These are phyloP conservation scores for Panicum hallii DNA, from an alignment of 202 grass and related monocot species.

Conservation along the genomic window DNA sequence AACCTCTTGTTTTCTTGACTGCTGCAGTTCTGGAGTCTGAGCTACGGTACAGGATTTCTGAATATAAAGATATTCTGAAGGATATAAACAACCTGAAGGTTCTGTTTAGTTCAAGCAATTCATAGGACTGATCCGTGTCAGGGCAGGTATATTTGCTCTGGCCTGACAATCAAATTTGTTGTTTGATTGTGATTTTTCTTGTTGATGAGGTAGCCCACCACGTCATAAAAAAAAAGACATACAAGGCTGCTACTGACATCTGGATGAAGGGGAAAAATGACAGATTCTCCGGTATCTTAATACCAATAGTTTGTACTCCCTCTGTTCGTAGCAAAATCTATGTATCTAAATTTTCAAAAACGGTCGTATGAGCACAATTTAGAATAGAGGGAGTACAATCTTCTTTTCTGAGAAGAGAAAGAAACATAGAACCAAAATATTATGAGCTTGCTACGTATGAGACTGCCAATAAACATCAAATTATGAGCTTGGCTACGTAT, in stretches of 20 bases:
- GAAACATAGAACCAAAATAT: not conserved
- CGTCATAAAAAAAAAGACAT: not conserved
- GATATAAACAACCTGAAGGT: conserved; percentile 73
- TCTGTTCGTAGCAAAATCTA: too few relatives aligned
- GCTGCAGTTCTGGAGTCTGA: conserved; percentile 78
- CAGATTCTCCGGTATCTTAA: not conserved
- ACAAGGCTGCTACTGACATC: conserved; percentile 6
- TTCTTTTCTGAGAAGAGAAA: not conserved
- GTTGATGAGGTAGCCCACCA: not conserved
- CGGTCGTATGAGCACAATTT: too few relatives aligned
- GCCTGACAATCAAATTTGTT: not conserved
- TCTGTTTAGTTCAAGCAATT: conserved; percentile 60
- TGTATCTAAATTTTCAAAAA: too few relatives aligned
- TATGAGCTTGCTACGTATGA: too few relatives aligned
- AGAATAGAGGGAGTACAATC: too few relatives aligned
- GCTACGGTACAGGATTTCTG: conserved; percentile 50
- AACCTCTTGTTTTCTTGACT: conserved; percentile 26
- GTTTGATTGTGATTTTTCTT: not conserved
- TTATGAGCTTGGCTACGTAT: not conserved
- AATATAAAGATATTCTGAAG: conserved; percentile 64
- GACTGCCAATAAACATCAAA: too few relatives aligned
- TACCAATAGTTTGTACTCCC: not conserved
- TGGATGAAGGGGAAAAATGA: conserved; percentile 4
- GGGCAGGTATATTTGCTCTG: conserved; percentile 33
- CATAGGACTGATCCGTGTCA: conserved; percentile 1